Base-by-base conservation (phyloP, 306 rosid genomes). In the Clitoria ternatea region DNA sequence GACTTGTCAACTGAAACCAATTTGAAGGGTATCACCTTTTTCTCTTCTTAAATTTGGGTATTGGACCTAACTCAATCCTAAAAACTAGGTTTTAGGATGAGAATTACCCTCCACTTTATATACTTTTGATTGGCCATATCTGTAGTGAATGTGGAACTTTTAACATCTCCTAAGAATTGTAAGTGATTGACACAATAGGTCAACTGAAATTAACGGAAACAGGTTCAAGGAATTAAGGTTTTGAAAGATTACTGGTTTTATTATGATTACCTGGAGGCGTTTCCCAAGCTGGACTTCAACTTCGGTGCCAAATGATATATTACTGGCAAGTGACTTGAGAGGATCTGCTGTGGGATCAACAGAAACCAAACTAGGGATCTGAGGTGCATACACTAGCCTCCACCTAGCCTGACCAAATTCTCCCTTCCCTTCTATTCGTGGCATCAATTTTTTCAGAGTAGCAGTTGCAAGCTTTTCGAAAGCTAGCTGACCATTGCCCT, bases 361-460 rank as follows among this genome's bases (percentile, higher is more conserved):
- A 19, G 98, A 86, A 78, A 90, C 92, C 74, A 92, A 65, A 76
- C 88, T 92, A 26, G 96, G 91, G 75, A 92, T 90, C 80, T 90
- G 98, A 32, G 98, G 98, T 24, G 96, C 98, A 79, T 92, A 86
- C 40, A 90, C 96, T 13, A 92, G 75, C 64, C 96, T 88, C 96
- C 98, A 92, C 82, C 98, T 81, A 53, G 98, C 96, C 78, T 90
- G 96, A 43, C 96, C 92, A 80, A 90, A 85, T 84, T 88, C 96
- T 44, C 98, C 96, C 77, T 92, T 90, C 23, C 98, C 98, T 90
- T 92, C 98, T 33, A 92, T 92, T 77, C 98, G 86, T 26, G 98
- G 98, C 98, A 92, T 92, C 65, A 92, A 82, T 56, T 87, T 92
- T 86, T 88, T 96, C 10, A 92, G 90, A 29, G 98, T 92, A 62